Base-by-base conservation (phyloP, 2,329 filamentous ascomycete species). In the Geosmithia morbida region DNA sequence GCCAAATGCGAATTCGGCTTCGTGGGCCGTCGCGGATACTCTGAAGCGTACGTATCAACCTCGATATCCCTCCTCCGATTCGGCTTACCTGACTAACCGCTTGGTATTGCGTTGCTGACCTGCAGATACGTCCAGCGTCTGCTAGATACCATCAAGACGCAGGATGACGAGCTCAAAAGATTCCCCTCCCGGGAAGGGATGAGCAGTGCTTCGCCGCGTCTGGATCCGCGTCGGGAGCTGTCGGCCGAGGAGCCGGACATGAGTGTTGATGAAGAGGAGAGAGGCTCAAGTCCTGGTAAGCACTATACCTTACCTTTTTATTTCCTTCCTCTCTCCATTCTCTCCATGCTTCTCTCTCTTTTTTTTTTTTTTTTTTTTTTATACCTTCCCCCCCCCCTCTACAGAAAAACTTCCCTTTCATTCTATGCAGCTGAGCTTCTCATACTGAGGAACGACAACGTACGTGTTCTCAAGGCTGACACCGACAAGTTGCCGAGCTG, bases 1-100 rank as follows among this genome's bases (percentile, higher is more conserved):
- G 46, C 56, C 11, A 49, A 56, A 8, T 59, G 57, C 43, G 51
- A 50, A 14, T 59, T 59, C 46, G 54, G 54, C 13, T 48, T 43
- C 20, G 45, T 46, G 14, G 51, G 48, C 7, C 48, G 54, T 11
- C 51, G 54, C 6, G 52, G 55, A 3, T 55, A 55, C 43, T 56
- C 55, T 11, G 54, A 56, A 22, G 48, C 52, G 55, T 56, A 42
- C 39, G 50, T 47, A 22, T 20, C 14, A 6, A 37, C 11, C 33
- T 16, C 10, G 13, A 7, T 37, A 11, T 11, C 13, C 10, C 3
- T 13, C 11, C 33, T 37, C 33, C 10, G 13, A 37, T 7, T 6
- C 29, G 11, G 29, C 10, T 37, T 13, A 11, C 10, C 11, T 37
- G 11, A 13, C 14, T 11, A 13, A 37, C 11, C 3, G 11, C 13